phyloP scores from a whole-genome alignment of 2,329 filamentous ascomycete species.

The Sclerotinia subarctica region DNA sequence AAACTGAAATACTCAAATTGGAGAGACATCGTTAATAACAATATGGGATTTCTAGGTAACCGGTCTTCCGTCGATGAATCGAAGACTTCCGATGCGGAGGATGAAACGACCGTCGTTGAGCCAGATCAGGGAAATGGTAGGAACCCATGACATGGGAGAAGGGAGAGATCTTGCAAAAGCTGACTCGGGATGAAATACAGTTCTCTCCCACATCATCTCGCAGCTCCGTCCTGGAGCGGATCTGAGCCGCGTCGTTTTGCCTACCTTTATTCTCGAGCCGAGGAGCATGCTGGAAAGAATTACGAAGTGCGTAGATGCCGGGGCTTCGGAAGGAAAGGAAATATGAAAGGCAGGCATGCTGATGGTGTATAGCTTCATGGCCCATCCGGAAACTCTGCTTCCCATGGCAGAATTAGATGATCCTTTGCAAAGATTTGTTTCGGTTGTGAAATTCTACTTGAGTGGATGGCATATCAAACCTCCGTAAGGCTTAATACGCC shows the following conservation, averaged over 20 bases:
- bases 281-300: constrained; percentile 98
- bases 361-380: constrained; percentile 78
- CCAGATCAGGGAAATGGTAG: constrained; percentile 91
- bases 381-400: constrained; percentile 92
- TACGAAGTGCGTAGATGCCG: constrained; percentile 70
- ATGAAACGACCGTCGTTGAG: constrained; percentile 80
- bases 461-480: constrained; percentile 99
- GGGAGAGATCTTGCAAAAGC: constrained; percentile 12
- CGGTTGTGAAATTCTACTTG: constrained; percentile 96
- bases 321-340: neutral
- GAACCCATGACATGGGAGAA: constrained; percentile 33
- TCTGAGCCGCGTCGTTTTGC: constrained; percentile 87
- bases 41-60: constrained; percentile 40
- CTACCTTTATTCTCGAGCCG: constrained; percentile 96
- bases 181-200: constrained; percentile 46
- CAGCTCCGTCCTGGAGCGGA: constrained; percentile 94
- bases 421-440: constrained; percentile 83
- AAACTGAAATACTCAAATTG: neutral
- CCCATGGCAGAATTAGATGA: constrained; percentile 86
- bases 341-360: constrained; percentile 18
- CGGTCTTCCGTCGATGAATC: constrained; percentile 40
- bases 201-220: constrained; percentile 95
- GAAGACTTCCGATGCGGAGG: constrained; percentile 47
- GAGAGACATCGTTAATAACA: constrained; percentile 3
- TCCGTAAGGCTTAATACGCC: constrained; percentile 57